Evolutionary conservation across 2,329 filamentous ascomycete species (phyloP).

Genomic region (Verticillium nonalfalfae): DNA sequence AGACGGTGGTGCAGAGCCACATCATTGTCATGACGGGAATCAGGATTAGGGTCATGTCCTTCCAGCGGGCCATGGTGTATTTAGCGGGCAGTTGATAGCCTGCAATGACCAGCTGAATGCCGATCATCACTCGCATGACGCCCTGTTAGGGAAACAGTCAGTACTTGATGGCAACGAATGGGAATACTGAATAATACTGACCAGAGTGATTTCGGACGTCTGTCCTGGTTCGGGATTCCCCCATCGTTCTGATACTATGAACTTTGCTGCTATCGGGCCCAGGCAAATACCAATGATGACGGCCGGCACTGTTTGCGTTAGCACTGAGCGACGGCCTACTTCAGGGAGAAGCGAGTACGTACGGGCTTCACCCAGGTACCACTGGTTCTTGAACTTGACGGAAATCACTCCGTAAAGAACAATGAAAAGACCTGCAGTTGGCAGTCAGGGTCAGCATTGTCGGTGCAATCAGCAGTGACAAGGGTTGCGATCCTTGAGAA

Average conservation of each 20-base stretch:
- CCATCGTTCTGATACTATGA: conserved; percentile 39
- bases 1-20: conserved; percentile 53
- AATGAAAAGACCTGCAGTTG: conserved; percentile 34
- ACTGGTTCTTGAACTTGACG: conserved; percentile 43
- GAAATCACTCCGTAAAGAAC: conserved; percentile 43
- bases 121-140: conserved; percentile 53
- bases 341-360: conserved; percentile 14
- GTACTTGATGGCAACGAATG: not conserved
- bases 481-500: not conserved
- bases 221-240: conserved; percentile 24
- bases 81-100: conserved; percentile 55
- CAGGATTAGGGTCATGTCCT: conserved; percentile 47
- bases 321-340: not conserved
- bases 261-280: conserved; percentile 47
- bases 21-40: conserved; percentile 56
- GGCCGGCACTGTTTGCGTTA: conserved; percentile 40
- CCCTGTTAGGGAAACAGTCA: conserved; percentile 20
- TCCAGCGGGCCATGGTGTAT: conserved; percentile 42
- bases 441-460: not conserved
- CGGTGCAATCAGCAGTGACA: not conserved
- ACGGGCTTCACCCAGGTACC: conserved; percentile 50
- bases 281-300: conserved; percentile 46
- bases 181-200: conserved; percentile 9
- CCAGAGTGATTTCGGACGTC: conserved; percentile 30
- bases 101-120: conserved; percentile 56